These are phyloP conservation scores for Capsicum rhomboideum DNA, from an alignment of 257 asterid species.

Conservation along the genomic window DNA sequence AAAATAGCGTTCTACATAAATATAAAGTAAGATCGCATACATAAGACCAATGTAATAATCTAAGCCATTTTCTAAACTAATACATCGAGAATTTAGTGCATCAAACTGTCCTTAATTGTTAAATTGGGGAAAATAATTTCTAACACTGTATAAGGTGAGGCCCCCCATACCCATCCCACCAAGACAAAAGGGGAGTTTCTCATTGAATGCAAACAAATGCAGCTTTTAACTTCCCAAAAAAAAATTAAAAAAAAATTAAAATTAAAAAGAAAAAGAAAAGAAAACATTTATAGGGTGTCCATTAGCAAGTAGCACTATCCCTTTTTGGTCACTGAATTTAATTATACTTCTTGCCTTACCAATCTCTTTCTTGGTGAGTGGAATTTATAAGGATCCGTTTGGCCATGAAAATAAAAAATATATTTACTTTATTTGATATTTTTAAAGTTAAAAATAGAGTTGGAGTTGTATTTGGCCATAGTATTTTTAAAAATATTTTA, in stretches of 20 bases:
- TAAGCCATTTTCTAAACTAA: too few species aligned
- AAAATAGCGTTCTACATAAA: too few species aligned
- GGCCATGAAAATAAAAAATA: too few species aligned
- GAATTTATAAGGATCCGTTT: too few species aligned
- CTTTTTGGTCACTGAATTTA: slow-evolving; percentile 17
- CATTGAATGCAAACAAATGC: slow-evolving; percentile 36
- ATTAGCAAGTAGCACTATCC: not conserved
- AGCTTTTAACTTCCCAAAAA: slow-evolving; percentile 10
- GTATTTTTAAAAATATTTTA: too few species aligned
- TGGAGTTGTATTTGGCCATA: too few species aligned
- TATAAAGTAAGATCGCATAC: too few species aligned
- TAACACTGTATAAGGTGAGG: slow-evolving; percentile 3
- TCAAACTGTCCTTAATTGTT: not conserved
- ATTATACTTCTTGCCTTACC: slow-evolving; percentile 8
- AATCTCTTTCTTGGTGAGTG: not conserved
- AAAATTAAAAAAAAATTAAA: not conserved
- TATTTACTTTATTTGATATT: too few species aligned
- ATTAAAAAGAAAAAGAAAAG: not conserved
- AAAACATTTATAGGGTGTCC: not conserved
- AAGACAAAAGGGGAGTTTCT: slow-evolving; percentile 26
- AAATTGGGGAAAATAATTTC: not conserved
- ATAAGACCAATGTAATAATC: too few species aligned
- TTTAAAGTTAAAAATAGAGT: too few species aligned
- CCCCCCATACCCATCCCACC: slow-evolving; percentile 35
- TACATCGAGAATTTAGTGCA: too few species aligned